Evolutionary conservation across 2,329 filamentous ascomycete species (phyloP), one percentile per base, ranked within the genome.

Genomic region (Tolypocladium nubicola): DNA sequence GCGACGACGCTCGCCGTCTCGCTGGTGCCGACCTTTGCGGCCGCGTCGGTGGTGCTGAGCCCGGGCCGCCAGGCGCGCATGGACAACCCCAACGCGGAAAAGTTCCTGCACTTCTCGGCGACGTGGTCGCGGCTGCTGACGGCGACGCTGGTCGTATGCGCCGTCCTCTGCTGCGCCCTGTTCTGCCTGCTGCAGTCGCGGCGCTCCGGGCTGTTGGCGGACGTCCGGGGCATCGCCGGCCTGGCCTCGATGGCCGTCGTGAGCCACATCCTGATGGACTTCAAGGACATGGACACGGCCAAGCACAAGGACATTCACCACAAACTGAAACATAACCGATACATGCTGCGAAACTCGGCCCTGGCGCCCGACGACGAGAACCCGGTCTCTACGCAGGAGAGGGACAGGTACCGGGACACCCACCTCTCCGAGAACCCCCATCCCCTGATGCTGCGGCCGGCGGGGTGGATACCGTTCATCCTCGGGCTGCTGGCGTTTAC

Each of bases 181-280:
- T 76, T 88, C 49, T 82, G 79, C 62, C 77, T 84, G 59, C 78
- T 89, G 49, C 79, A 81, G 57, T 76, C 76, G 19, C 76, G 87
- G 26, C 83, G 81, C 43, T 87, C 85, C 4, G 87, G 87, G 0
- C 74, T 90, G 19, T 70, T 84, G 3, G 81, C 82, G 7, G 85
- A 90, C 65, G 86, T 88, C 8, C 84, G 83, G 62, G 87, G 87
- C 7, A 88, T 90, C 55, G 86, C 87, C 1, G 87, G 87, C 1
- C 77, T 90, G 41, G 87, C 87, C 7, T 83, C 86, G 57, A 89
- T 90, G 86, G 87, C 87, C 11, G 87, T 88, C 3, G 82, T 83
- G 60, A 84, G 81, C 61, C 87, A 90, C 62, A 88, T 90, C 66
- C 73, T 90, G 61, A 84, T 84, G 70, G 87, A 90, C 66, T 90